Base-by-base conservation (phyloP, 768 basidiomycete species). In the Stropharia rugosoannulata region DNA sequence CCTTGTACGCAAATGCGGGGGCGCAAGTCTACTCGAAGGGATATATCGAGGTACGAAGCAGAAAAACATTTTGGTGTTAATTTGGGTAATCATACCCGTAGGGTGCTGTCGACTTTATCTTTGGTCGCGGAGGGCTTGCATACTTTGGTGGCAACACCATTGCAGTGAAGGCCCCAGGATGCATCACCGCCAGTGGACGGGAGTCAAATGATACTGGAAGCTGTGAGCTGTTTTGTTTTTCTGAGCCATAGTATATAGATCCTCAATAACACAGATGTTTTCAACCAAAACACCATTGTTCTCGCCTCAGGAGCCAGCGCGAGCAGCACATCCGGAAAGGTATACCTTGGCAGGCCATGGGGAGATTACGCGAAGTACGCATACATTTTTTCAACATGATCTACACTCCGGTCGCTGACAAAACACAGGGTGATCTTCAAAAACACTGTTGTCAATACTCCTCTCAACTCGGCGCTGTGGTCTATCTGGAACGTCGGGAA, bases 21-120 rank as follows among this genome's bases (percentile, higher is more conserved):
- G 76, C 75, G 2, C 81, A 82, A 49, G 79, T 82, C 0, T 82
- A 75, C 59, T 62, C 77, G 48, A 70, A 67, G 53, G 71, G 72
- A 2, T 80, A 79, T 53, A 82, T 83, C 51, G 73, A 82, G 68
- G 79, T 77, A 38, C 32, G 63, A 22, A 22, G 22, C 22, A 10
- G 29, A 32, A 6, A 32, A 32, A 32, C 29, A 32, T 32, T 32
- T 32, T 4, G 22, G 22, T 22, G 22, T 22, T 22, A 22, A 22
- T 4, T 22, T 22, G 4, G n/a, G 4, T 22, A 22, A 22, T 22
- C 22, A 22, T 22, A 4, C 22, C 2, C 22, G n/a, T 22, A 80
- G 77, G 80, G 79, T 35, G 79, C 78, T 0, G 69, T 69, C 1
- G 80, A 82, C 57, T 82, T 82, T 56, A 80, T 81, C 45, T 81